Evolutionary conservation across 108 stramenopile species (phyloP).

Genomic region (Cyclotella baltica): DNA sequence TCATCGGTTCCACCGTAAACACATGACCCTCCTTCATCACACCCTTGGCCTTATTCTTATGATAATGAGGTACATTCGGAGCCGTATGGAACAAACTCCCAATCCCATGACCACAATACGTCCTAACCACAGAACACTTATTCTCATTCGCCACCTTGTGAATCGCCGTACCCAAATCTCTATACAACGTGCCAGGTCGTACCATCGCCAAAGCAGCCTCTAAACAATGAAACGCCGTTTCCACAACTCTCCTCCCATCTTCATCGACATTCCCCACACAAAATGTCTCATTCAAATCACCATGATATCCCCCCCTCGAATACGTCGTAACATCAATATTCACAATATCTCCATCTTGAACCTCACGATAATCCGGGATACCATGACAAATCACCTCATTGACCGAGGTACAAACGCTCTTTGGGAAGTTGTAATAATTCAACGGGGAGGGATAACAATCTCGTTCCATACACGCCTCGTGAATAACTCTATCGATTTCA

Average conservation of each 20-base stretch:
- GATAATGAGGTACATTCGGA: constrained; percentile 97
- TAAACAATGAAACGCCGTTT: constrained; percentile 87
- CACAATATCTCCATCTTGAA: constrained; percentile 98
- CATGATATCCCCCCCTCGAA: constrained; percentile 92
- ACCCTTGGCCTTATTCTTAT: constrained; percentile 94
- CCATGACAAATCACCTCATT: constrained; percentile 99
- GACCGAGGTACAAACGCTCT: constrained; percentile 95
- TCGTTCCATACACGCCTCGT: constrained; percentile 92
- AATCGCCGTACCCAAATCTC: constrained; percentile 93
- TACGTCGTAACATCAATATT: constrained; percentile 98
- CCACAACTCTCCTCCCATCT: constrained; percentile 74
- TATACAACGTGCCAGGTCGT: constrained; percentile 89
- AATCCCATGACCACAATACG: constrained; percentile 99
- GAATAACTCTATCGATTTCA: constrained; percentile 91
- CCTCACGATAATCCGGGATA: constrained; percentile 89
- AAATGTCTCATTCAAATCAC: constrained; percentile 98
- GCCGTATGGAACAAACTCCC: constrained; percentile 67
- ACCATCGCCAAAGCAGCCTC: constrained; percentile 73
- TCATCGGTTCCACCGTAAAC: constrained; percentile 99
- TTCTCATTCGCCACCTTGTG: constrained; percentile 68
- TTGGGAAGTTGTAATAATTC: constrained; percentile 98
- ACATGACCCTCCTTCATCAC: constrained; percentile 96
- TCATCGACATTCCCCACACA: constrained; percentile 92
- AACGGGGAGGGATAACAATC: constrained; percentile 97
- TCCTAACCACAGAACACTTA: constrained; percentile 85